phyloP scores from a whole-genome alignment of 179 eudicot species.

The Actinidia polygama region DNA sequence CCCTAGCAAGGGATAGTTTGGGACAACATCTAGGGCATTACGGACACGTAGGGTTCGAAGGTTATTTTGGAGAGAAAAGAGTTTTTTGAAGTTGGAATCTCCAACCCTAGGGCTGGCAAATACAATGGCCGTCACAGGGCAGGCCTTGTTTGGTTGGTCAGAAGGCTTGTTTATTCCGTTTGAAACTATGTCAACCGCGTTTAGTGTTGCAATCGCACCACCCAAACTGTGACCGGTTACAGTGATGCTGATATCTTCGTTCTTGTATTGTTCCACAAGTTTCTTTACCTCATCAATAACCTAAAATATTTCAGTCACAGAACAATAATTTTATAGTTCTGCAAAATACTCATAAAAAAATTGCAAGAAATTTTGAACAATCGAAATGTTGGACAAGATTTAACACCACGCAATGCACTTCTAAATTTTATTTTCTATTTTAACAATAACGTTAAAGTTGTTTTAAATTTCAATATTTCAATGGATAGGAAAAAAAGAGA shows the following conservation, averaged over 20 bases:
- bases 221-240: constrained; percentile 85
- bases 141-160: constrained; percentile 33
- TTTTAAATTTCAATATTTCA: no score
- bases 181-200: constrained; percentile 68
- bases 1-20: constrained; percentile 60
- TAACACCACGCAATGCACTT: no score
- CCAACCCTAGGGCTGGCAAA: constrained; percentile 87
- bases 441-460: no score
- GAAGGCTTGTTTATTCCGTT: constrained; percentile 48
- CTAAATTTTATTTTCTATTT: no score
- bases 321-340: no score
- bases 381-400: no score
- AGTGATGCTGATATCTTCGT: constrained; percentile 82
- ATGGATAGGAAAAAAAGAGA: no score
- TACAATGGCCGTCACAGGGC: constrained; percentile 63
- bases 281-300: constrained; percentile 60
- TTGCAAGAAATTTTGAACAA: no score
- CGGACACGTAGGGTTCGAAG: constrained; percentile 50
- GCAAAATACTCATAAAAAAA: no score
- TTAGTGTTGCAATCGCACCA: constrained; percentile 76
- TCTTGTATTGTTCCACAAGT: constrained; percentile 66
- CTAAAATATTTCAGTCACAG: constrained; percentile 27
- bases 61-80: constrained; percentile 26
- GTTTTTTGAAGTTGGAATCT: constrained; percentile 49
- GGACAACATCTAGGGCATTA: constrained; percentile 62